Conservation (phyloP, 139 green algal species). For the Edaphochlamys debaryana region DNA sequence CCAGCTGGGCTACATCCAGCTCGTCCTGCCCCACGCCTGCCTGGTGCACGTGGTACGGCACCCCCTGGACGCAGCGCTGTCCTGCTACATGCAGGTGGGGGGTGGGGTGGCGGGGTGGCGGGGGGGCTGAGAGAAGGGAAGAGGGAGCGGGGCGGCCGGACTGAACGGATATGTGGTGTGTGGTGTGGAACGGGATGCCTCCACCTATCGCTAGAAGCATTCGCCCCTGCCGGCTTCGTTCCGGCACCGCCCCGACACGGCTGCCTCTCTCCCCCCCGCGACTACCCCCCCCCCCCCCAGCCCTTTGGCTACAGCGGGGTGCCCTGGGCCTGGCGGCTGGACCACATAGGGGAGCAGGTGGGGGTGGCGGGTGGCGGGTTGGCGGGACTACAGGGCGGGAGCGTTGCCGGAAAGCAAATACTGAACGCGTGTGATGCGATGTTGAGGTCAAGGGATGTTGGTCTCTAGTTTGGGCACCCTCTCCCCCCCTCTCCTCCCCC, state of each 20-base stretch:
- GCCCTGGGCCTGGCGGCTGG: conserved; percentile 72
- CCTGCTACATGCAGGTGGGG: conserved; percentile 77
- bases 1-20: conserved; percentile 76
- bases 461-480: too few species aligned
- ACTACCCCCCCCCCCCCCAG: too few species aligned
- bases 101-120: too few species aligned
- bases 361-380: neutral
- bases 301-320: conserved; percentile 74
- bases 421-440: neutral
- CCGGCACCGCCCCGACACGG: too few species aligned
- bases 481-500: neutral
- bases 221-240: too few species aligned
- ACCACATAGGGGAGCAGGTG: conserved; percentile 45
- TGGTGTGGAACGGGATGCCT: too few species aligned
- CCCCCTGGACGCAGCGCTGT: conserved; percentile 75
- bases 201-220: too few species aligned
- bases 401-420: too few species aligned
- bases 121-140: too few species aligned
- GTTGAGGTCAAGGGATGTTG: neutral
- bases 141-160: too few species aligned
- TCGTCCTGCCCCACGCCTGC: conserved; percentile 74
- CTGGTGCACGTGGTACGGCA: conserved; percentile 76
- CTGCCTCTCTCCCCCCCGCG: too few species aligned
- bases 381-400: neutral
- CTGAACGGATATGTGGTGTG: too few species aligned